Evolutionary conservation across 2,329 filamentous ascomycete genomes (phyloP), one percentile per base, ranked within the genome.

Genomic region (Thielaviopsis musarum): DNA sequence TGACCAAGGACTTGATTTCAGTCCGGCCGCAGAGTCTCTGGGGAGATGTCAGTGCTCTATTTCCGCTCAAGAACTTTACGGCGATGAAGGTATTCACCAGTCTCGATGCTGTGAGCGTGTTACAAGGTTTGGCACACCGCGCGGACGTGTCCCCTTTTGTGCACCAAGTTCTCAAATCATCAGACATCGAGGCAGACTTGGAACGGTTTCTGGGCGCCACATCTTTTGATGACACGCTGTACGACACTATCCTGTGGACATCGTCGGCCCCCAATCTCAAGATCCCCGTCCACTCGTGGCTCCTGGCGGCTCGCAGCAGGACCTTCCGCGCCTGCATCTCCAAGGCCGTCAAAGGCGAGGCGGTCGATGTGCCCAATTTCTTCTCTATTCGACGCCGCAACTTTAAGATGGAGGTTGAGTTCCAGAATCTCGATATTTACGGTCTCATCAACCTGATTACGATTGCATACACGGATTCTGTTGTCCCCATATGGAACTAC

Each of bases 401-500:
- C 45, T 57, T 57, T 13, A 34, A 52, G 55, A 21, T 57, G 6
- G 45, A 49, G n/a, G 21, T 49, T 49, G 45, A 49, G 45, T 84
- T 97, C 57, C 73, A 81, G 21, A 71, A 81, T 1, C 66, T 91
- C 13, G 90, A 96, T 67, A 77, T 93, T 45, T 75, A 94, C 38
- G 85, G 88, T 0, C 67, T 96, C 6, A 73, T 95, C 60, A 91
- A 95, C 65, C 65, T 97, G 10, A 80, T 86, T 1, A 74, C 91
- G 10, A 96, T 88, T 66, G 68, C 85, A 7, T 97, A 97, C 68
- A 84, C 83, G 5, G 93, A 97, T 67, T 76, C 75, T 3, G 73
- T 91, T 17, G 77, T 95, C 34, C 88, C 93, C 61, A 86, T 91
- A 19, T 97, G 93, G 93, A 87, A 91, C 64, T 84, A 86, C 63